Conservation (phyloP, 805 yeast species). For the Myxozyma vanderwaltii region DNA sequence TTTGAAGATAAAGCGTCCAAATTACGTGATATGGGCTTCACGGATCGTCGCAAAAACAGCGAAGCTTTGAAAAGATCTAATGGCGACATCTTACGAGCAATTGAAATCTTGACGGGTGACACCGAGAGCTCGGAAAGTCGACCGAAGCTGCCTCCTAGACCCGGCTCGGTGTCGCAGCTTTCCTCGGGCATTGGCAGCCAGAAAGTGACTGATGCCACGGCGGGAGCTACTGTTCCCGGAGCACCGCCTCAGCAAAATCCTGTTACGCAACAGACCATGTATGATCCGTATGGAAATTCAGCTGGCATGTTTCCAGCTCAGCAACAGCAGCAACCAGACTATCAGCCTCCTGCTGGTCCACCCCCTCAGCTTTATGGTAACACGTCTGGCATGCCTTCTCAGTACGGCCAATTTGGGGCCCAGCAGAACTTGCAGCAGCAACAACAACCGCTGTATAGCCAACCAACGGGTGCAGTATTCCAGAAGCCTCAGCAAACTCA, state of each 20-base stretch:
- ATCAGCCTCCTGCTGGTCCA: conserved; percentile 6
- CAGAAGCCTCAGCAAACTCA: conserved; percentile 33
- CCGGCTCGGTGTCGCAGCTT: conserved; percentile 12
- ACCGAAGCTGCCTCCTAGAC: conserved; percentile 28
- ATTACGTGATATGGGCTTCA: conserved; percentile 58
- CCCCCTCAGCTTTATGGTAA: conserved; percentile 4
- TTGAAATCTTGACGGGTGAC: conserved; percentile 46
- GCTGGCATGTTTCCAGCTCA: conserved; percentile 4
- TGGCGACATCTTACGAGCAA: conserved; percentile 63
- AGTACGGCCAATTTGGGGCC: conserved; percentile 33
- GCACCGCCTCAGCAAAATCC: not conserved
- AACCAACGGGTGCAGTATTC: conserved; percentile 36
- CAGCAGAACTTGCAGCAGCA: conserved; percentile 12
- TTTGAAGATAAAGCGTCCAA: conserved; percentile 48
- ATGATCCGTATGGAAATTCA: conserved; percentile 26
- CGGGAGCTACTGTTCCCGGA: not conserved
- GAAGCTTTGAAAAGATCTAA: conserved; percentile 63
- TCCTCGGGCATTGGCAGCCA: conserved; percentile 17
- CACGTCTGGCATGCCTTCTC: conserved; percentile 12
- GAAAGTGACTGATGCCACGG: not conserved
- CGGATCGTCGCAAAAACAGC: conserved; percentile 56
- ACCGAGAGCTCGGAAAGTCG: conserved; percentile 14
- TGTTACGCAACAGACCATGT: conserved; percentile 8
- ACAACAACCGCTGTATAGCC: conserved; percentile 22
- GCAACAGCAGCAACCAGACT: conserved; percentile 15